Percentiles rank a stretch among this genome's conserved stretches.
Conservation (phyloP, 1,284 basidiomycete species). For the Ganoderma boninense region DNA sequence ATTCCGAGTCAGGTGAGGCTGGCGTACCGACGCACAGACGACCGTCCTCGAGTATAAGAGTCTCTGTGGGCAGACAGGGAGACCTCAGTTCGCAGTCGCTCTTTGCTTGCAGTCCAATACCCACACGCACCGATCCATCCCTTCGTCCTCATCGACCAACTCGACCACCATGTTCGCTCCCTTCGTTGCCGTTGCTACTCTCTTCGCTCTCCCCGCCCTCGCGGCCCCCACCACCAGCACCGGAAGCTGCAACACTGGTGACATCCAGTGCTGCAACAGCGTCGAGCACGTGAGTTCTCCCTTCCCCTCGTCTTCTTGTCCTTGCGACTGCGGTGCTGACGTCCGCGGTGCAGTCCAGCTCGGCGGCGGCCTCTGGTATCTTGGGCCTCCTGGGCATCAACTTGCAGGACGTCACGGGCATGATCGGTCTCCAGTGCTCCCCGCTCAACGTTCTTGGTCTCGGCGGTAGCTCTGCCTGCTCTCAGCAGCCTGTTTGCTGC, state of each 20-base stretch:
- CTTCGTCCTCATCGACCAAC: conserved; percentile 1
- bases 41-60: conserved; percentile 17
- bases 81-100: conserved; percentile 26
- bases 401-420: conserved; percentile 19
- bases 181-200: conserved; percentile 22
- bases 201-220: conserved; percentile 32
- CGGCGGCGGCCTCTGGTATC: conserved; percentile 19
- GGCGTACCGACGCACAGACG: conserved; percentile 6
- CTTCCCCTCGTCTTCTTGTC: no score
- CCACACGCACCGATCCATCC: conserved; percentile 12
- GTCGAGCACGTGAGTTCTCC: conserved; percentile 20
- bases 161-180: conserved; percentile 27
- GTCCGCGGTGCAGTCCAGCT: conserved; percentile 13
- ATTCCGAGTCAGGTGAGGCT: not conserved
- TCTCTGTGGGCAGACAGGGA: not conserved
- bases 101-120: conserved; percentile 22
- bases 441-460: conserved; percentile 30
- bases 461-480: conserved; percentile 26
- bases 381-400: conserved; percentile 27
- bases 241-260: conserved; percentile 29
- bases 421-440: conserved; percentile 28
- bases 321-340: not conserved
- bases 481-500: conserved; percentile 32
- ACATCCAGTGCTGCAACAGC: conserved; percentile 32
- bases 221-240: conserved; percentile 25